These are phyloP conservation scores for Scheffersomyces illinoinensis DNA, from an alignment of 1,139 yeast species.

Conservation along the genomic window DNA sequence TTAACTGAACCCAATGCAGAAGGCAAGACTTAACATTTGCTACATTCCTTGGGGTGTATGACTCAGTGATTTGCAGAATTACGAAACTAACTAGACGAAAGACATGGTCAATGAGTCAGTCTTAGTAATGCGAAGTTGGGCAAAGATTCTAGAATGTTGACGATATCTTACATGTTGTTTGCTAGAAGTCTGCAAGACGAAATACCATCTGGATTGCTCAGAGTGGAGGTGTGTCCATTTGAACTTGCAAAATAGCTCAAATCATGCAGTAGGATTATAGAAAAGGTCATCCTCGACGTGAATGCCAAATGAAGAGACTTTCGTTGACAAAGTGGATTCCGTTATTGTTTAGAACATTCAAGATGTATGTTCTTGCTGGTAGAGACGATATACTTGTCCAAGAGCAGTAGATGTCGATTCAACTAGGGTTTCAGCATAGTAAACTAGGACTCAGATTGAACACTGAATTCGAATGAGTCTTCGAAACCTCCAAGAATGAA, in stretches of 20 bases:
- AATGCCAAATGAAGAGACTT: conserved; percentile 77
- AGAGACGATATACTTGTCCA: conserved; percentile 71
- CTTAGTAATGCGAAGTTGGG: conserved; percentile 50
- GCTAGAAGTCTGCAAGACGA: conserved; percentile 74
- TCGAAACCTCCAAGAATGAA: conserved; percentile 60
- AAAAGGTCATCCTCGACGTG: conserved; percentile 88
- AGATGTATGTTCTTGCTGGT: conserved; percentile 93
- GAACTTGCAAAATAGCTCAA: conserved; percentile 79
- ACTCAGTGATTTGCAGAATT: conserved; percentile 41
- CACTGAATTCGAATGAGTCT: conserved; percentile 87
- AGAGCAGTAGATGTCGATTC: conserved; percentile 80
- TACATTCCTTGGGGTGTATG: no score
- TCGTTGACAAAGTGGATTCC: conserved; percentile 92
- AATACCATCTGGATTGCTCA: conserved; percentile 86
- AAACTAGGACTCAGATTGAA: conserved; percentile 97
- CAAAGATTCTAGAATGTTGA: conserved; percentile 89
- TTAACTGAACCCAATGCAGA: no score
- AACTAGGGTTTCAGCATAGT: conserved; percentile 89
- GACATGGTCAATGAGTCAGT: conserved; percentile 49
- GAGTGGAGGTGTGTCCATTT: conserved; percentile 97
- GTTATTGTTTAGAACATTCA: conserved; percentile 91
- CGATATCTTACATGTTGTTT: conserved; percentile 72
- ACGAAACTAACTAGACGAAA: conserved; percentile 43
- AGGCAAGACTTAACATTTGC: no score
- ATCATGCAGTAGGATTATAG: conserved; percentile 79